Evolutionary conservation across 805 yeast genomes (phyloP).

Genomic region (Kodamaea leandrae): DNA sequence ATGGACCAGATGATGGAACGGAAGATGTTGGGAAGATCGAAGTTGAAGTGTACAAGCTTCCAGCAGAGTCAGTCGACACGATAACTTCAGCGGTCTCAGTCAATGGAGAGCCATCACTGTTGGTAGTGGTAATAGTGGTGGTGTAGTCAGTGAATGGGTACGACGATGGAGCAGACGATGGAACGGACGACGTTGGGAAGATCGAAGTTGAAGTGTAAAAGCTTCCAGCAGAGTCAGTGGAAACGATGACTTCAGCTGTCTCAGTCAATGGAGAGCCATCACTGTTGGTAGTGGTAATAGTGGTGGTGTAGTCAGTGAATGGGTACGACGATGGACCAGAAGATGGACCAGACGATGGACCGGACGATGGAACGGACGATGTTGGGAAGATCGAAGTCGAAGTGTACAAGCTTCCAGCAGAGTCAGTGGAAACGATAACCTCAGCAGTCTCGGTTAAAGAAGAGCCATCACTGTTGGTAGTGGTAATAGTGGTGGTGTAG

Average conservation of each 20-base stretch:
- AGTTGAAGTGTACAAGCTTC: conserved; percentile 15
- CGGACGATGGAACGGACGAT: conserved; percentile 15
- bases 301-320: conserved; percentile 9
- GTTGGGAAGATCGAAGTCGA: too few relatives aligned
- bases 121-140: conserved; percentile 17
- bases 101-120: conserved; percentile 12
- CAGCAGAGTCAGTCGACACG: conserved; percentile 18
- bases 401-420: too few relatives aligned
- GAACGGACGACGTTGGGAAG: not conserved
- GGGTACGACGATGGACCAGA: not conserved
- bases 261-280: conserved; percentile 15
- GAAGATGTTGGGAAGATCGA: conserved; percentile 8
- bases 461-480: too few relatives aligned
- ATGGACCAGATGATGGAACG: conserved; percentile 7
- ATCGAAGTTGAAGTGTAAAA: conserved; percentile 16
- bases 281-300: conserved; percentile 6
- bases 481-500: too few relatives aligned
- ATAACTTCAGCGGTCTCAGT: conserved; percentile 20
- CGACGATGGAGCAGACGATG: not conserved
- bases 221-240: conserved; percentile 17
- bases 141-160: conserved; percentile 14
- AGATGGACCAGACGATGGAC: conserved; percentile 12
- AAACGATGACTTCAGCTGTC: conserved; percentile 5
- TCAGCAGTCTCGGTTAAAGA: too few relatives aligned
- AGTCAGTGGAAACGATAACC: too few relatives aligned